A percentile compares a stretch with the other conserved stretches of the same genome.
Evolutionary conservation across 306 rosid genomes (phyloP).

Genomic region (Cucumis hystrix): DNA sequence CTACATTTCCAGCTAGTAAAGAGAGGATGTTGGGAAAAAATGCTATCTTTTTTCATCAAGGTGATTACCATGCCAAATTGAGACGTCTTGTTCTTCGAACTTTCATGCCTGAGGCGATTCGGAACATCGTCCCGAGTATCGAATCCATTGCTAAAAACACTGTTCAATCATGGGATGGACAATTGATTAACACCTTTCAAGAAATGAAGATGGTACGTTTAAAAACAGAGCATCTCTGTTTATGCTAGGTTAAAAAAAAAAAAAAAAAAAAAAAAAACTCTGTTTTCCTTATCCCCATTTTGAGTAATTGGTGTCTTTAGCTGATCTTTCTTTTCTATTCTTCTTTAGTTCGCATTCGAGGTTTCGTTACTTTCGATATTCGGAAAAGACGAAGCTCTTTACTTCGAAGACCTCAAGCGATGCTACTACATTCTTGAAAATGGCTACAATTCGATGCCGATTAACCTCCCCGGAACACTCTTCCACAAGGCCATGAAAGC

Average conservation of each 20-base stretch:
- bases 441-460: slow-evolving; percentile 96
- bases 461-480: slow-evolving; percentile 73
- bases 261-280: not conserved
- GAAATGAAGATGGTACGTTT: slow-evolving; percentile 73
- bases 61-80: slow-evolving; percentile 77
- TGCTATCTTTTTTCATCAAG: slow-evolving; percentile 89
- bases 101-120: slow-evolving; percentile 66
- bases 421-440: slow-evolving; percentile 74
- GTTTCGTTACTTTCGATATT: slow-evolving; percentile 79
- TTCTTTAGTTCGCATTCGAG: slow-evolving; percentile 55
- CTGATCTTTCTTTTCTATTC: not conserved
- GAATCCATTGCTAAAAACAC: slow-evolving; percentile 58
- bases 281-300: slow-evolving; percentile 5
- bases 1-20: slow-evolving; percentile 88
- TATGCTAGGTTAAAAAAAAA: not conserved
- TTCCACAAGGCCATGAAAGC: slow-evolving; percentile 88
- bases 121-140: slow-evolving; percentile 30
- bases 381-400: slow-evolving; percentile 62
- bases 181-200: slow-evolving; percentile 53
- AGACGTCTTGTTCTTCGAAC: slow-evolving; percentile 81
- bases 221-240: slow-evolving; percentile 2
- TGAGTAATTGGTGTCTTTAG: not conserved
- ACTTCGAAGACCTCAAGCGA: slow-evolving; percentile 62
- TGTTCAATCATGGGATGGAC: slow-evolving; percentile 57
- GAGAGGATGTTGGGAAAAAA: slow-evolving; percentile 94